Percentiles rank a stretch among this genome's conserved stretches.
phyloP scores from a whole-genome alignment of 2,329 filamentous ascomycete species.

The Phaeophleospora eucalypticola region DNA sequence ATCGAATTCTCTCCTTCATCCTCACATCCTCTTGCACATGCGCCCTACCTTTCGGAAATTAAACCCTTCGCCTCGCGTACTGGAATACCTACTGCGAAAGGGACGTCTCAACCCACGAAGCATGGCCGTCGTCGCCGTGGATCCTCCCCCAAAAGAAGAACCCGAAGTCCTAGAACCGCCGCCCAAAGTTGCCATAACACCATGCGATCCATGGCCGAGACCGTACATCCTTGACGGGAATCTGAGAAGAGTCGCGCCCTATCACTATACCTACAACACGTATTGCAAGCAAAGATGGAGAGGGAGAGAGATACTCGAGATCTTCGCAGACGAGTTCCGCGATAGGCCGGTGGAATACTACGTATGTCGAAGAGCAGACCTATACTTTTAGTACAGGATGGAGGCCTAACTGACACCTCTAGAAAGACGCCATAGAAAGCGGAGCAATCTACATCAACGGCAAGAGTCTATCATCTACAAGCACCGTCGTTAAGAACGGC shows the following conservation, averaged over 20 bases:
- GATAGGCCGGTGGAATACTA: constrained; percentile 87
- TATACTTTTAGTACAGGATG: constrained; percentile 21
- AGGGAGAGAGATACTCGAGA: constrained; percentile 72
- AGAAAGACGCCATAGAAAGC: constrained; percentile 70
- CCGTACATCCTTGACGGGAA: constrained; percentile 84
- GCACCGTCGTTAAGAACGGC: constrained; percentile 77
- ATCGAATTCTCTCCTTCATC: neutral
- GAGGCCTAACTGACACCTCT: constrained; percentile 25
- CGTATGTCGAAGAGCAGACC: constrained; percentile 42
- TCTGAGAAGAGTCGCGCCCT: constrained; percentile 76
- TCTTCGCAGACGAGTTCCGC: constrained; percentile 88
- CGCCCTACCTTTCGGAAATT: constrained; percentile 7
- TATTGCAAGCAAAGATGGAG: constrained; percentile 93
- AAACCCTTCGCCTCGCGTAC: constrained; percentile 46
- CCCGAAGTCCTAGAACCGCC: constrained; percentile 42
- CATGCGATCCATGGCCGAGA: constrained; percentile 56
- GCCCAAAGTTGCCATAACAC: constrained; percentile 49
- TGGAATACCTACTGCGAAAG: constrained; percentile 50
- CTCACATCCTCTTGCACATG: constrained; percentile 8
- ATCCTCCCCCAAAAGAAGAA: constrained; percentile 22
- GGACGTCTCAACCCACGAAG: constrained; percentile 31
- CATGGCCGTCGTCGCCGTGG: constrained; percentile 29
- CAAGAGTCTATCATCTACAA: constrained; percentile 58
- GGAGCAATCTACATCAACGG: constrained; percentile 80
- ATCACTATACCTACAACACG: constrained; percentile 92